Evolutionary conservation across 371 early-diverging fungal species (phyloP), one percentile per base, ranked within the genome.

Genomic region (Thermomucor indicae-seudaticae): DNA sequence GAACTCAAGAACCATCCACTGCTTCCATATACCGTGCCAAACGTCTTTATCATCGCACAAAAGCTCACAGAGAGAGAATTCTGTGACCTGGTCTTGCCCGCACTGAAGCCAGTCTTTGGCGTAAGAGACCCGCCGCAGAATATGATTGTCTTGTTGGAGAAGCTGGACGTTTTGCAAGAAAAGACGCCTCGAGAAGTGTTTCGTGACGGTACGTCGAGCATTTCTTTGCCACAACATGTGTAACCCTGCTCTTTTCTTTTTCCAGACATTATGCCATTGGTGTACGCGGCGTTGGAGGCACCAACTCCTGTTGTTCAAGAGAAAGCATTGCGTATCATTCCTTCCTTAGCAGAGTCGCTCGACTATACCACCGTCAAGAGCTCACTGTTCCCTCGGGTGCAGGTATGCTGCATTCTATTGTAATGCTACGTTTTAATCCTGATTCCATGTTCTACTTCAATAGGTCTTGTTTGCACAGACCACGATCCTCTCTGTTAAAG

Each of bases 21-120:
- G 41, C 57, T 88, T 38, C 89, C 89, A 3, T 84, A 79, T 47
- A 81, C 87, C 6, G 73, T 92, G 34, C 91, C 92, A 14, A 85
- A 84, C 39, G 78, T 91, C 12, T 82, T 91, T 49, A 64, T 60
- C 48, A 85, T 91, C 5, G 62, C 74, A 16, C 81, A 85, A 37
- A 67, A 82, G 35, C 57, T 89, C 43, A 53, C 73, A 0, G 71
- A 74, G n/a, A 60, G 71, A 29, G 90, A 90, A 43, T 89, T 90
- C 54, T 78, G 73, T 22, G 69, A 75, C 3, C 57, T 60, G 25
- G 84, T 88, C 14, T 41, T 87, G 12, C 85, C 88, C 4, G 67
- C 81, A 0, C 53, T 93, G 27, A 82, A 80, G 48, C 81, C 85
- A 0, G 65, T 88, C 4, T 83, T 83, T 55, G 57, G 62, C 20